These are phyloP conservation scores for Apiospora sp. DNA, from an alignment of 2,329 filamentous ascomycete genomes.

Conservation along the genomic window DNA sequence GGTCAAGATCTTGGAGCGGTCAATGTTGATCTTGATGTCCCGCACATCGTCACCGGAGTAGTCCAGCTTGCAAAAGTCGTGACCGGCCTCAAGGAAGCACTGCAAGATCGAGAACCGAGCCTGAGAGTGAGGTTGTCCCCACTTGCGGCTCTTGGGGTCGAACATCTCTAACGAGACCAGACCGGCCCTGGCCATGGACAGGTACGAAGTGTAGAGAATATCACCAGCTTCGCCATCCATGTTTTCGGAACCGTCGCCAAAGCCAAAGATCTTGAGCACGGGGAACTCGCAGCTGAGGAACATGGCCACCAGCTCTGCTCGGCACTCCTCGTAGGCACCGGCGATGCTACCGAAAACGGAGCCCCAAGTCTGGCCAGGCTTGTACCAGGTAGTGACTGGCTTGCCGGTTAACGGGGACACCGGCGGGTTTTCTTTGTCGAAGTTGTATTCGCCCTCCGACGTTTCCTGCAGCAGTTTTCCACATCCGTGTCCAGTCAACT, in stretches of 20 bases:
- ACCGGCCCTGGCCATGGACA: slow-evolving; percentile 94
- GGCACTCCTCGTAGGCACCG: slow-evolving; percentile 91
- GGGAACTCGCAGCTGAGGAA: slow-evolving; percentile 85
- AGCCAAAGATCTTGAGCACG: slow-evolving; percentile 90
- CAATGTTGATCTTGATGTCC: slow-evolving; percentile 82
- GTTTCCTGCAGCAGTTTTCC: slow-evolving; percentile 95
- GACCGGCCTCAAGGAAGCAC: slow-evolving; percentile 85
- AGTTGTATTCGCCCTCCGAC: slow-evolving; percentile 82
- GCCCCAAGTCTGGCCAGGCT: slow-evolving; percentile 93
- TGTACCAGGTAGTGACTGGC: slow-evolving; percentile 87
- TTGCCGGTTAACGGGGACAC: slow-evolving; percentile 80
- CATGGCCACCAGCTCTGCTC: slow-evolving; percentile 95
- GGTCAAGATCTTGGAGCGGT: slow-evolving; percentile 85
- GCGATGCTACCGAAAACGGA: slow-evolving; percentile 89
- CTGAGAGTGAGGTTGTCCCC: slow-evolving; percentile 93
- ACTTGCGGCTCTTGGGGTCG: slow-evolving; percentile 90
- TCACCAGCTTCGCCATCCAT: slow-evolving; percentile 82
- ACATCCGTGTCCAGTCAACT: slow-evolving; percentile 86
- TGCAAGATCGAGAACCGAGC: slow-evolving; percentile 86
- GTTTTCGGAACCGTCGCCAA: slow-evolving; percentile 78
- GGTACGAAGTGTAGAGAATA: slow-evolving; percentile 86
- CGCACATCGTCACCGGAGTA: slow-evolving; percentile 77
- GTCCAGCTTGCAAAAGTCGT: slow-evolving; percentile 84
- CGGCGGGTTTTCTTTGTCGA: slow-evolving; percentile 83
- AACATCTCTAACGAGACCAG: slow-evolving; percentile 90